Evolutionary conservation across 2,329 filamentous ascomycete genomes (phyloP).

Genomic region (Cladosporium sp.): DNA sequence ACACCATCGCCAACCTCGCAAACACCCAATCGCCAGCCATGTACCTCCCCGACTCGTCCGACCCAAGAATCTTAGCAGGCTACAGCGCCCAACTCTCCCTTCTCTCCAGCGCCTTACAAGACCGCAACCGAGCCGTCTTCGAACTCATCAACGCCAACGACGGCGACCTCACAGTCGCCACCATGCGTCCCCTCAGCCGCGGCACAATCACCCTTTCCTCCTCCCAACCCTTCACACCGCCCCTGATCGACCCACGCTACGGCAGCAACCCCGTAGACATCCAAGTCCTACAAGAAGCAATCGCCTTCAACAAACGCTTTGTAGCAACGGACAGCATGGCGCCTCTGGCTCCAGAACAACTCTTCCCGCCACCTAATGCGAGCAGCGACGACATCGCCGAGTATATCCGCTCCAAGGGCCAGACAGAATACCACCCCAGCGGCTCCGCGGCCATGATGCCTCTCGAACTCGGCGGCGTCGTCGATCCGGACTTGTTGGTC

Average conservation of each 20-base stretch:
- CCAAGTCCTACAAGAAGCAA: conserved; percentile 23
- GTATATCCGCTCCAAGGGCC: conserved; percentile 26
- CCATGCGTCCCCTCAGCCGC: conserved; percentile 42
- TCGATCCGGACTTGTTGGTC: conserved; percentile 40
- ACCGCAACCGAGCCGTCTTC: conserved; percentile 22
- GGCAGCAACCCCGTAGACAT: conserved; percentile 41
- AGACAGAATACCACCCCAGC: conserved; percentile 47
- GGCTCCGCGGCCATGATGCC: conserved; percentile 51
- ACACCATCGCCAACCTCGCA: conserved; percentile 16
- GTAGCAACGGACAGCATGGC: conserved; percentile 22
- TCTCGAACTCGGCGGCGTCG: conserved; percentile 45
- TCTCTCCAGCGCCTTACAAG: conserved; percentile 21
- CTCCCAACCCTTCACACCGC: conserved; percentile 34
- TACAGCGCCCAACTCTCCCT: conserved; percentile 23
- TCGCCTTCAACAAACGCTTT: conserved; percentile 27
- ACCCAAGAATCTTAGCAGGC: conserved; percentile 22
- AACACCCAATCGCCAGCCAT: conserved; percentile 19
- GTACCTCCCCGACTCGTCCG: conserved; percentile 18
- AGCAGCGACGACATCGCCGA: conserved; percentile 25
- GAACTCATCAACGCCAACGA: conserved; percentile 30
- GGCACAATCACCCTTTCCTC: conserved; percentile 40
- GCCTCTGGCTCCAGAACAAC: conserved; percentile 19
- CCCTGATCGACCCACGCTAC: conserved; percentile 41
- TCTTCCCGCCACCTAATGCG: conserved; percentile 24
- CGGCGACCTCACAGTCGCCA: conserved; percentile 27